Conservation (phyloP, 2,329 filamentous ascomycete species). For the Fusarium coffeatum region DNA sequence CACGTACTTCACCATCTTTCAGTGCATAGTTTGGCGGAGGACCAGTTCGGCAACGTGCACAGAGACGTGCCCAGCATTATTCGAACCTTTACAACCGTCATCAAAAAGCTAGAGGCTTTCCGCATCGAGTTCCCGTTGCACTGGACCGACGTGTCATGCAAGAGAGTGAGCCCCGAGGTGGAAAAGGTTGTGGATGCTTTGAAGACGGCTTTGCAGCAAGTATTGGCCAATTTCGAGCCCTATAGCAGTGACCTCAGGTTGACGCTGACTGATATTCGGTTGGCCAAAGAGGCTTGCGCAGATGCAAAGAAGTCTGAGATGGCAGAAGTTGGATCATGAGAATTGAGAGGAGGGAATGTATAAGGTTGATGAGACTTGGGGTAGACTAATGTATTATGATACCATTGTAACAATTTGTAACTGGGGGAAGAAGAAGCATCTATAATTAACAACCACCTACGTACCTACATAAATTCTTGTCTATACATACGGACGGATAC, state of each 20-base stretch:
- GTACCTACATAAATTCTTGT: neutral
- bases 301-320: constrained; percentile 48
- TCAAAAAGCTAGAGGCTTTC: constrained; percentile 77
- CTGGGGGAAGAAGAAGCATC: constrained; percentile 7
- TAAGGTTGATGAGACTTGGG: constrained; percentile 18
- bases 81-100: constrained; percentile 75
- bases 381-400: constrained; percentile 46
- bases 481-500: neutral
- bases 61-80: constrained; percentile 81
- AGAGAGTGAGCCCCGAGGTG: constrained; percentile 71
- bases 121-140: constrained; percentile 69
- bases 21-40: constrained; percentile 80
- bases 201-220: constrained; percentile 70
- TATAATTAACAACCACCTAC: neutral
- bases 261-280: constrained; percentile 75
- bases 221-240: constrained; percentile 78
- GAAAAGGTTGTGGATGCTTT: constrained; percentile 74
- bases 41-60: constrained; percentile 88
- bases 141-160: constrained; percentile 80
- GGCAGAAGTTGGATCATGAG: constrained; percentile 48
- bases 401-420: constrained; percentile 40
- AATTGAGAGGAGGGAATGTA: neutral
- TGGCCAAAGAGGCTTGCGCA: constrained; percentile 74
- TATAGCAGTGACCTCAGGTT: constrained; percentile 79
- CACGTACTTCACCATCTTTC: constrained; percentile 76